Base-by-base conservation (phyloP, 2,329 filamentous ascomycete genomes). In the Pyrenochaeta sp. region DNA sequence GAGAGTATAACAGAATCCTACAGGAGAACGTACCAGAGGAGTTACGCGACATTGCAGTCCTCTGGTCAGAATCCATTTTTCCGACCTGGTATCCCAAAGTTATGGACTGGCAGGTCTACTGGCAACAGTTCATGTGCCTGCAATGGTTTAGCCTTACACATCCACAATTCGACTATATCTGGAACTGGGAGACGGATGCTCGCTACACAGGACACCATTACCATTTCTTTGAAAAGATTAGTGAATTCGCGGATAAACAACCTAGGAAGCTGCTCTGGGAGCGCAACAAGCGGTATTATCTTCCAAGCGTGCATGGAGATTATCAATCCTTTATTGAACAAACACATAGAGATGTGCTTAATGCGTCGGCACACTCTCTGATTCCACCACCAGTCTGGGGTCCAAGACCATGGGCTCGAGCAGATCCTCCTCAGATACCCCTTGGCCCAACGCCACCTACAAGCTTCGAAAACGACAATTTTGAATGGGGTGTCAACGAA, bases 171-270 rank as follows among this genome's bases (percentile, higher is more conserved):
- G 87, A 92, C 56, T 90, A 82, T 59, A 79, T 90, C 56, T 78
- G 89, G 88, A 92, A 93, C 67, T 92, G 88, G 89, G 90, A 94
- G 65, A 88, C 90, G 72, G 89, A 94, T 63, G 85, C 87, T 21
- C 81, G 90, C 34, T 87, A 88, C 62, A 90, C 85, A 0, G 89
- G 89, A 7, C 88, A 94, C 52, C 86, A 91, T 72, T 92, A 93
- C 69, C 86, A 93, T 58, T 82, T 93, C 53, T 81, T 90, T 29
- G 81, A 86, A 55, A 85, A 85, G 49, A 71, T 90, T 6, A 72
- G 74, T 15, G 70, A 78, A 1, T 83, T 82, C 51, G 77, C 77
- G 9, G 75, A 76, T 42, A 70, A 75, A 26, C 77, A 82, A 58
- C 81, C 82, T 0, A 73, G 81, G 26, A 83, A 82, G 58, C 76